Conservation (phyloP, 495 filamentous ascomycete species). For the Podospora pseudocomata region DNA sequence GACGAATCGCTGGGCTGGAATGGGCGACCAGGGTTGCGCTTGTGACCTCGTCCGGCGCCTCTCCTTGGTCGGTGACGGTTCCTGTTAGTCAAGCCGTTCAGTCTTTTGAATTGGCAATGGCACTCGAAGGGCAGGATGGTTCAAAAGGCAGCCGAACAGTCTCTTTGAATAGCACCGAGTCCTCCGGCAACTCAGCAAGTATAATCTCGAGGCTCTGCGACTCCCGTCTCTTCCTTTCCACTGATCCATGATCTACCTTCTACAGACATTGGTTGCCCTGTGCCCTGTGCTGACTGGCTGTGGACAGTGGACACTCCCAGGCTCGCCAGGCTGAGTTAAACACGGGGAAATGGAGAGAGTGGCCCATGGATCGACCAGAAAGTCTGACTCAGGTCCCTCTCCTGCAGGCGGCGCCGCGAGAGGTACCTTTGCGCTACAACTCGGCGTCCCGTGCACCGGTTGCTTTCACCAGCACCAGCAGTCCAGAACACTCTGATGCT, state of each 20-base stretch:
- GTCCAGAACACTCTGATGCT: slow-evolving; percentile 1
- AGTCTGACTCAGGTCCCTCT: slow-evolving; percentile 1
- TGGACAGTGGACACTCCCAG: not conserved
- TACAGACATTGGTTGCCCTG: too few species aligned
- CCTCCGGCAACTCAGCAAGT: not conserved
- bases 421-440: not conserved
- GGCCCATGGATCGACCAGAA: not conserved
- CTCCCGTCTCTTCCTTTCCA: not conserved
- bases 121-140: not conserved
- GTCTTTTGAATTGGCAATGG: slow-evolving; percentile 11
- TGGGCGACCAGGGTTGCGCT: slow-evolving; percentile 13
- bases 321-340: not conserved
- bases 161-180: not conserved
- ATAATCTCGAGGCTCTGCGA: too few species aligned
- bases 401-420: not conserved
- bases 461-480: not conserved
- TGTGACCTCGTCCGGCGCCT: slow-evolving; percentile 27
- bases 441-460: not conserved
- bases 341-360: slow-evolving; percentile 3
- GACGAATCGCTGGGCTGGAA: slow-evolving; percentile 23
- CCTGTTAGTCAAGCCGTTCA: slow-evolving; percentile 22
- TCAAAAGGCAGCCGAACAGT: not conserved
- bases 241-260: too few species aligned
- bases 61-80: slow-evolving; percentile 27
- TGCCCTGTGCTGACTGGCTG: too few species aligned